These are phyloP conservation scores for Plasmodium inui DNA, from an alignment of 169 alveolate genomes.

Conservation along the genomic window DNA sequence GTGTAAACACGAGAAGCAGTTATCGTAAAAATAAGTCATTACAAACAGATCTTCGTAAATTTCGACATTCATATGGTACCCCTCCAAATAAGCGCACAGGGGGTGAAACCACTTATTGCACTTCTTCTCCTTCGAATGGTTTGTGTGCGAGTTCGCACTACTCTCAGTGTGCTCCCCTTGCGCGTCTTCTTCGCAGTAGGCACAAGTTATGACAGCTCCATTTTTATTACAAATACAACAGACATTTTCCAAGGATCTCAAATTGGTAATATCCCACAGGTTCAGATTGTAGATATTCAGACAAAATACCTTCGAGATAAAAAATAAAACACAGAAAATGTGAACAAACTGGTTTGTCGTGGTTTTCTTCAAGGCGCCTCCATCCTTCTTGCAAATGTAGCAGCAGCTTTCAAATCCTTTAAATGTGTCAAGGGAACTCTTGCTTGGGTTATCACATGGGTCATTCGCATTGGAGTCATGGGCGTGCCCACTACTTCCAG, in stretches of 20 bases:
- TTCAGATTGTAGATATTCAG: slow-evolving; percentile 55
- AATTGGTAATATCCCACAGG: slow-evolving; percentile 22
- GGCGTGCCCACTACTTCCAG: not conserved
- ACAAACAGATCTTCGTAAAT: slow-evolving; percentile 44
- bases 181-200: not conserved
- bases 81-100: slow-evolving; percentile 59
- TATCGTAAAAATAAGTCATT: slow-evolving; percentile 49
- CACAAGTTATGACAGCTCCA: slow-evolving; percentile 39
- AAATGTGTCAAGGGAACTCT: not conserved
- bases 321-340: slow-evolving; percentile 54
- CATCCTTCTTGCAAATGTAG: slow-evolving; percentile 47
- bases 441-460: not conserved
- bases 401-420: slow-evolving; percentile 15
- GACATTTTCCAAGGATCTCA: slow-evolving; percentile 10
- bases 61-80: slow-evolving; percentile 61
- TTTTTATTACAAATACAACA: slow-evolving; percentile 49
- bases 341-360: slow-evolving; percentile 54
- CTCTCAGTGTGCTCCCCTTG: not conserved
- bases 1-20: slow-evolving; percentile 37
- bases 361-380: slow-evolving; percentile 63
- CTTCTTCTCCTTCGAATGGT: not conserved
- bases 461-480: not conserved
- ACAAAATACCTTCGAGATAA: slow-evolving; percentile 57
- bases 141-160: not conserved
- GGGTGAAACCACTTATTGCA: slow-evolving; percentile 57